Conservation (phyloP, 805 yeast species). For the Pichia ethanolica region DNA sequence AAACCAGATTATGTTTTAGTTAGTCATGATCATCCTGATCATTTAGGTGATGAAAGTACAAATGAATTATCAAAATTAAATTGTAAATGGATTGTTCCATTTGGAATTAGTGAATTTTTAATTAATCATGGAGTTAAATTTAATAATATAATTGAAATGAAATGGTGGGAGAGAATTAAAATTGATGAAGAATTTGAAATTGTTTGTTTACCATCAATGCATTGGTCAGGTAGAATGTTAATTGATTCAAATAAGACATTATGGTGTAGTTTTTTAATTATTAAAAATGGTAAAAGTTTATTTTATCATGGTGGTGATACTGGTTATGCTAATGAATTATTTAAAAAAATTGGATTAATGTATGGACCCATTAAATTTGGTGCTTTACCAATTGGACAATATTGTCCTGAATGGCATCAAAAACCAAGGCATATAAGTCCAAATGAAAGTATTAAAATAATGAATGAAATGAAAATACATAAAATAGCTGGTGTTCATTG, state of each 20-base stretch:
- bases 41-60: constrained; percentile 62
- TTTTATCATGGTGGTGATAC: constrained; percentile 94
- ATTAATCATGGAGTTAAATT: constrained; percentile 51
- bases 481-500: constrained; percentile 86
- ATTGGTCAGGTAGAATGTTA: constrained; percentile 89
- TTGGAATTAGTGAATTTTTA: constrained; percentile 61
- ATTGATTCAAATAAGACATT: constrained; percentile 71
- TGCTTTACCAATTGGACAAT: constrained; percentile 89
- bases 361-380: constrained; percentile 64
- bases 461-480: constrained; percentile 51
- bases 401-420: constrained; percentile 93
- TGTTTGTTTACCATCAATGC: constrained; percentile 91
- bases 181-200: constrained; percentile 55
- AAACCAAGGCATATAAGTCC: constrained; percentile 85
- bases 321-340: constrained; percentile 75
- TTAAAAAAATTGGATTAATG: constrained; percentile 52
- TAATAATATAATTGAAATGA: constrained; percentile 54
- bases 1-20: constrained; percentile 68
- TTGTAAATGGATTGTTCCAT: constrained; percentile 80
- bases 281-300: constrained; percentile 59
- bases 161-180: constrained; percentile 79
- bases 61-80: constrained; percentile 35
- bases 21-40: constrained; percentile 95
- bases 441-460: constrained; percentile 61
- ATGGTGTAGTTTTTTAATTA: constrained; percentile 83